These are phyloP conservation scores for Colletotrichum tamarilloi DNA, from an alignment of 2,329 filamentous ascomycete genomes.

Conservation along the genomic window DNA sequence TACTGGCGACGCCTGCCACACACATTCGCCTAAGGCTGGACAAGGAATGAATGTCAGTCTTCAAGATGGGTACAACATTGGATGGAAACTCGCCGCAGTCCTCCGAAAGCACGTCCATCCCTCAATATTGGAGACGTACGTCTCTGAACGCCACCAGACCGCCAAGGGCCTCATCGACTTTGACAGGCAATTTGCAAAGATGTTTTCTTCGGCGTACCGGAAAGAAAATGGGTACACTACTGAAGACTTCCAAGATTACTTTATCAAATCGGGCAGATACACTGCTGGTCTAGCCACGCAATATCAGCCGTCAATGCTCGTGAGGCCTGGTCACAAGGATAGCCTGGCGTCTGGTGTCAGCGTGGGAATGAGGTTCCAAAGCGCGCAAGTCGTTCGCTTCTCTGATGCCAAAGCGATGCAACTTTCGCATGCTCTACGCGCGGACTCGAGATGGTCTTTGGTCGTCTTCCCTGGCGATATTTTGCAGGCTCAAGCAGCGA, in stretches of 20 bases:
- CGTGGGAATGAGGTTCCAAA: conserved; percentile 68
- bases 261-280: conserved; percentile 67
- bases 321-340: conserved; percentile 45
- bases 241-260: conserved; percentile 65
- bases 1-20: conserved; percentile 81
- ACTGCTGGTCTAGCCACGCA: conserved; percentile 68
- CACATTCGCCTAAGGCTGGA: conserved; percentile 79
- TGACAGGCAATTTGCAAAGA: conserved; percentile 87
- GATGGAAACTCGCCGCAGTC: conserved; percentile 95
- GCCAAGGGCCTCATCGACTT: conserved; percentile 88
- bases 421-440: conserved; percentile 60
- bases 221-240: conserved; percentile 51
- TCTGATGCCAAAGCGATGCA: conserved; percentile 69
- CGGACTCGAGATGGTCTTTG: conserved; percentile 57
- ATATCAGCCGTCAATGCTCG: conserved; percentile 64
- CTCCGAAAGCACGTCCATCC: conserved; percentile 83
- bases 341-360: conserved; percentile 53
- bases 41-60: conserved; percentile 86
- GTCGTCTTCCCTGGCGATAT: conserved; percentile 11
- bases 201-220: conserved; percentile 73
- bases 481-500: neutral
- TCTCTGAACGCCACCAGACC: conserved; percentile 84
- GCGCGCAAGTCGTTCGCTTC: conserved; percentile 67
- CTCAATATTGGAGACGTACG: conserved; percentile 83
- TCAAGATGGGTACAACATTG: conserved; percentile 85